Percentiles rank a stretch among this genome's conserved stretches.
Conservation (phyloP, 1,284 basidiomycete genomes). For the Rhizopogon hawkerae region DNA sequence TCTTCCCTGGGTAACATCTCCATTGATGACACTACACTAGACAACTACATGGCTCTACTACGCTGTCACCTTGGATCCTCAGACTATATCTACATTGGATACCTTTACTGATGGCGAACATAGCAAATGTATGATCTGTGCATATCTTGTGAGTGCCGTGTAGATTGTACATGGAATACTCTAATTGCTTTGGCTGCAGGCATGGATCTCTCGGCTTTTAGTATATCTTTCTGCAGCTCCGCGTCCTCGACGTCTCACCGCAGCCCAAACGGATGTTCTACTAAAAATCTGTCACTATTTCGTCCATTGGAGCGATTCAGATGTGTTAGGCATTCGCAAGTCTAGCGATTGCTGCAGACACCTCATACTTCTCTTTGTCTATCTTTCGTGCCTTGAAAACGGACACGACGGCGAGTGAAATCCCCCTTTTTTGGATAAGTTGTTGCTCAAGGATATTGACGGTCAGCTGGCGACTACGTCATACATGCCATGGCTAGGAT, state of each 20-base stretch:
- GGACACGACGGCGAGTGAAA: background rate
- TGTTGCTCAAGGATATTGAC: background rate
- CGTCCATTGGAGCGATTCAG: constrained; percentile 18
- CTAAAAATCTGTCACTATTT: constrained; percentile 16
- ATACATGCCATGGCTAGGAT: background rate
- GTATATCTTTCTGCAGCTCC: constrained; percentile 13
- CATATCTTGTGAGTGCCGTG: background rate
- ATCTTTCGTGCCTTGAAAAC: constrained; percentile 1
- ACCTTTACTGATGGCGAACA: background rate
- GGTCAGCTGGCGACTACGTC: background rate
- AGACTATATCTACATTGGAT: background rate
- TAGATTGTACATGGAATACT: no score
- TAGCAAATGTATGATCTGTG: background rate
- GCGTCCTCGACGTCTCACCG: constrained; percentile 13
- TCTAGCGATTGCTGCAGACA: constrained; percentile 25
- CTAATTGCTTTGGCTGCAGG: constrained; percentile 7
- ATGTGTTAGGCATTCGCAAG: constrained; percentile 21
- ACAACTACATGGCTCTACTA: constrained; percentile 44
- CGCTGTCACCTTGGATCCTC: background rate
- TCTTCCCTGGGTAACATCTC: background rate
- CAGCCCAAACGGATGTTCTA: constrained; percentile 14
- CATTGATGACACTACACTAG: constrained; percentile 31
- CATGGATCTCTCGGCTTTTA: constrained; percentile 19
- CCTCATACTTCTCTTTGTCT: background rate
- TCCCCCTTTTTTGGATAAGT: background rate